phyloP scores from a whole-genome alignment of 257 asterid genomes.

The Prunella vulgaris region DNA sequence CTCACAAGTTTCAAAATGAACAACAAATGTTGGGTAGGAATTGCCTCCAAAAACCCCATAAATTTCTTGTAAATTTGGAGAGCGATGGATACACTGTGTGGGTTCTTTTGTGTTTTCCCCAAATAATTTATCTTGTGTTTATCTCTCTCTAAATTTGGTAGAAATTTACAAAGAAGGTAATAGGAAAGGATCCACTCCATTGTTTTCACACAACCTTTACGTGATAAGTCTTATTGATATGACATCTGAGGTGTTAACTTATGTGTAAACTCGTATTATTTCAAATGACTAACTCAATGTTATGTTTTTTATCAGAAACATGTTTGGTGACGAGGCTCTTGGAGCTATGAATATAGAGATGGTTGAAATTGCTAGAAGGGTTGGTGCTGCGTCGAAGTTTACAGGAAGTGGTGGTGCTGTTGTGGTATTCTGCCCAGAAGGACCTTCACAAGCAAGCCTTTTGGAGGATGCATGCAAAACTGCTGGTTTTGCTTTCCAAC shows the following conservation, averaged over 20 bases:
- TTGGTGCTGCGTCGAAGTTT: slow-evolving; percentile 89
- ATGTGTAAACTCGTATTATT: not conserved
- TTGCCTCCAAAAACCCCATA: no score
- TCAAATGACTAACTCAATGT: not conserved
- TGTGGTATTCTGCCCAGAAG: slow-evolving; percentile 79
- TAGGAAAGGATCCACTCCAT: no score
- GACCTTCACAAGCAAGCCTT: slow-evolving; percentile 61
- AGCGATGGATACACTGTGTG: no score
- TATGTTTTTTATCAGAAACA: slow-evolving; percentile 36
- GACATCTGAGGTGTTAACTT: not conserved
- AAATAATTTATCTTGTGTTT: no score
- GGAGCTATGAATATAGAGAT: slow-evolving; percentile 87
- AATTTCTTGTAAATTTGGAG: no score
- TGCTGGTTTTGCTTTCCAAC: slow-evolving; percentile 65
- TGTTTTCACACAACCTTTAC: not conserved
- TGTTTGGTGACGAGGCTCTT: slow-evolving; percentile 88
- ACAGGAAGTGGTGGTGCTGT: slow-evolving; percentile 98
- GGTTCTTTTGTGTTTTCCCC: no score
- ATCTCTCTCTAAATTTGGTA: no score
- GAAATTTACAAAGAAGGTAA: no score
- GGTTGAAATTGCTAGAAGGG: slow-evolving; percentile 73
- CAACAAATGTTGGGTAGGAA: no score
- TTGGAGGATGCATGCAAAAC: slow-evolving; percentile 62
- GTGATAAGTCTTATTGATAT: not conserved
- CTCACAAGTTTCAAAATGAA: not conserved